Percentiles rank a stretch among this genome's conserved stretches.
Evolutionary conservation across 2,329 filamentous ascomycete species (phyloP).

Genomic region (Cercospora zeae-maydis): DNA sequence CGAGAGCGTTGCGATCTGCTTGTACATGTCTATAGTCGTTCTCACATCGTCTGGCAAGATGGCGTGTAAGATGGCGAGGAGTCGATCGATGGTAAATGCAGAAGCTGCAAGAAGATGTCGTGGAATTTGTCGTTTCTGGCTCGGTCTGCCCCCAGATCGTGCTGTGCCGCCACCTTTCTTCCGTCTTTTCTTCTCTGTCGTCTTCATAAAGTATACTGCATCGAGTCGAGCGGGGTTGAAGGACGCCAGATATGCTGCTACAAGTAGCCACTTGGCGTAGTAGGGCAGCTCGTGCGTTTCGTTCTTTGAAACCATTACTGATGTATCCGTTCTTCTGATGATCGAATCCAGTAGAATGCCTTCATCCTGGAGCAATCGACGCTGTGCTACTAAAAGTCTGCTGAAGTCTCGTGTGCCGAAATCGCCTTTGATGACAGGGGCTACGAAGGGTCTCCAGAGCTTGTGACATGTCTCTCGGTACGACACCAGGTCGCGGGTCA

Average conservation of each 20-base stretch:
- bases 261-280: constrained; percentile 68
- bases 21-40: constrained; percentile 48
- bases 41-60: constrained; percentile 51
- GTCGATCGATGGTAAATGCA: constrained; percentile 71
- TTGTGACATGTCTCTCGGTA: constrained; percentile 67
- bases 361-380: constrained; percentile 70
- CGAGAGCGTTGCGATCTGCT: constrained; percentile 65
- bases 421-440: constrained; percentile 70
- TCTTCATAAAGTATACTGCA: constrained; percentile 70
- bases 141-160: constrained; percentile 28
- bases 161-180: constrained; percentile 49
- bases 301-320: constrained; percentile 16
- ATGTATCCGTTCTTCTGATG: constrained; percentile 32
- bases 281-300: constrained; percentile 57
- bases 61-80: constrained; percentile 72
- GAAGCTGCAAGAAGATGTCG: constrained; percentile 73
- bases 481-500: constrained; percentile 71
- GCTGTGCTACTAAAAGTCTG: constrained; percentile 69
- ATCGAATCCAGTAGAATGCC: constrained; percentile 64
- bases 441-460: constrained; percentile 82
- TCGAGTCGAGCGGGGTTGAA: constrained; percentile 76
- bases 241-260: constrained; percentile 75
- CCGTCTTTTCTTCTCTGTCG: constrained; percentile 51
- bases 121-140: constrained; percentile 65
- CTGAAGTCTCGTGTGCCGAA: constrained; percentile 77